Conservation (phyloP, 2,329 filamentous ascomycete genomes). For the Cladosporium sphaerospermum region DNA sequence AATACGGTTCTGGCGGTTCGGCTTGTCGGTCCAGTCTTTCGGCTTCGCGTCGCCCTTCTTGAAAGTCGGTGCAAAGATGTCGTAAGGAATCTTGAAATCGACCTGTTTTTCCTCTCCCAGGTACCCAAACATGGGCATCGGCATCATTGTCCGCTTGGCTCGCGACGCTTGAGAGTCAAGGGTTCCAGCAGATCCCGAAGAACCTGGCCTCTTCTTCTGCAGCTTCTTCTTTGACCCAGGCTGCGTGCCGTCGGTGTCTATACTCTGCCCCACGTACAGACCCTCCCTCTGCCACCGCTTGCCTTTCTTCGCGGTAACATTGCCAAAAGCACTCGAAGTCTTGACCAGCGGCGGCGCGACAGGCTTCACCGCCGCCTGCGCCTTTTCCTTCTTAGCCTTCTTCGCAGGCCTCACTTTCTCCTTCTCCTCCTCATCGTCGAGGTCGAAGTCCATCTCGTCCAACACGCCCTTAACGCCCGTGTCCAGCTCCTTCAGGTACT, state of each 20-base stretch:
- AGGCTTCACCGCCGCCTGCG: conserved; percentile 18
- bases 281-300: conserved; percentile 81
- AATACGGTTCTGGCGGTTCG: conserved; percentile 80
- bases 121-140: conserved; percentile 32
- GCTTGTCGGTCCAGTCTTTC: conserved; percentile 76
- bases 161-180: conserved; percentile 60
- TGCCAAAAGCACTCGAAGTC: conserved; percentile 16
- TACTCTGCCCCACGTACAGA: conserved; percentile 76
- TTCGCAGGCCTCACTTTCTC: conserved; percentile 22
- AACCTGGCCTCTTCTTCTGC: conserved; percentile 33
- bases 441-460: conserved; percentile 29
- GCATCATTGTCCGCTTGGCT: conserved; percentile 49
- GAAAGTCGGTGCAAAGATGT: conserved; percentile 81
- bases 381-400: conserved; percentile 22
- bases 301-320: conserved; percentile 36
- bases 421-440: conserved; percentile 13
- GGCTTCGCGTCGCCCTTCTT: conserved; percentile 73
- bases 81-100: conserved; percentile 83
- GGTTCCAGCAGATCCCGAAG: conserved; percentile 15
- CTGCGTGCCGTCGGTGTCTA: conserved; percentile 34
- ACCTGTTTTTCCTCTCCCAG: conserved; percentile 54
- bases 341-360: conserved; percentile 21
- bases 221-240: conserved; percentile 43
- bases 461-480: conserved; percentile 26
- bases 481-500: conserved; percentile 28